phyloP scores from a whole-genome alignment of 768 basidiomycete species.

The Gloeophyllum trabeum region DNA sequence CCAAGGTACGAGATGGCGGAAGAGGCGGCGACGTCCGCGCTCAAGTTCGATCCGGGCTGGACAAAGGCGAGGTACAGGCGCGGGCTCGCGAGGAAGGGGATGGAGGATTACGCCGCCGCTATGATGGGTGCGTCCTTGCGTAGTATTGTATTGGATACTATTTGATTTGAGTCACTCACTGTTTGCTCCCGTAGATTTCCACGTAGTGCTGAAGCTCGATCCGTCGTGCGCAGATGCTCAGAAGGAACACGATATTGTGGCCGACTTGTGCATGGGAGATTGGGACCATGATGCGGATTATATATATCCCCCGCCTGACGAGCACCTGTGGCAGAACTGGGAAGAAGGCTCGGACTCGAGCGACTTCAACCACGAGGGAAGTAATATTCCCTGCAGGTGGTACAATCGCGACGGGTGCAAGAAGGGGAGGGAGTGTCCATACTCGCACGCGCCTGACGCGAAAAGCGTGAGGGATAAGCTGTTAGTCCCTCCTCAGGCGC shows the following conservation, averaged over 20 bases:
- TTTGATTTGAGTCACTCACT: neutral
- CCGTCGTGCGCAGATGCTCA: neutral
- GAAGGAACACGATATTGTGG: neutral
- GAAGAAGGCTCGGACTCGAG: constrained; percentile 8
- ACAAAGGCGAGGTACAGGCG: neutral
- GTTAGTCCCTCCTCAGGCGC: neutral
- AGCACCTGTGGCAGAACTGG: neutral
- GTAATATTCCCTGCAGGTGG: constrained; percentile 10
- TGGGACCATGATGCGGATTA: neutral
- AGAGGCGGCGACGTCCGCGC: neutral
- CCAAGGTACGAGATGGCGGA: neutral
- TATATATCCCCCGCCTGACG: neutral
- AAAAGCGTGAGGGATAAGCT: constrained; percentile 1
- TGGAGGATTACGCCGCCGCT: neutral
- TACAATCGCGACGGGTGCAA: constrained; percentile 14
- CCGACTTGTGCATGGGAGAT: too few relatives aligned
- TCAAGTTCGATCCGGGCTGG: neutral
- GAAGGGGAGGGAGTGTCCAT: constrained; percentile 5
- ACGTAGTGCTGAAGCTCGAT: neutral
- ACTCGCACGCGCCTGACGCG: neutral
- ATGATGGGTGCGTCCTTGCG: neutral
- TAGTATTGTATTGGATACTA: neutral
- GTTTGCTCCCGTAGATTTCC: neutral
- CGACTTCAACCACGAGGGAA: constrained; percentile 9
- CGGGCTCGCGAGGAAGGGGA: neutral